Conservation (phyloP, 257 asterid genomes). For the Solanum verrucosum region DNA sequence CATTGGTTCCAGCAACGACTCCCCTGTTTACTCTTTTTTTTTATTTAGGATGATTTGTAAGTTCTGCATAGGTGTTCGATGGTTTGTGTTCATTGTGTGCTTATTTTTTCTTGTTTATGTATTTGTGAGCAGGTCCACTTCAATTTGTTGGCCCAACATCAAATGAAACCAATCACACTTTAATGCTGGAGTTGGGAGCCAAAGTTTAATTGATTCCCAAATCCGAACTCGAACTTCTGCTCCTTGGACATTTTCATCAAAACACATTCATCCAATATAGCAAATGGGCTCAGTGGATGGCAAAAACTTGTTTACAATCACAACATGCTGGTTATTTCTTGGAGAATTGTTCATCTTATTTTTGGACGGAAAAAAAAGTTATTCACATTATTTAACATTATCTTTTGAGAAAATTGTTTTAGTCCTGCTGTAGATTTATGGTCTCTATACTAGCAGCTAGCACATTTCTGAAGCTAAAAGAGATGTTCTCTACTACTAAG, state of each 20-base stretch:
- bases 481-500: neutral
- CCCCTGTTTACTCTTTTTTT: neutral
- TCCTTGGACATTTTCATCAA: neutral
- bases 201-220: conserved; percentile 15
- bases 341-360: neutral
- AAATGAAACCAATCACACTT: conserved; percentile 61
- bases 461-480: neutral
- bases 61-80: neutral
- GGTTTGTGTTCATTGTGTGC: neutral
- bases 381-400: neutral
- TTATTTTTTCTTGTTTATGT: neutral
- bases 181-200: conserved; percentile 68
- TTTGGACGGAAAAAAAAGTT: neutral
- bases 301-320: neutral
- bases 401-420: neutral
- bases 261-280: neutral
- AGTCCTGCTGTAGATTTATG: neutral
- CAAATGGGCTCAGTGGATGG: neutral
- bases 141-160: conserved; percentile 80
- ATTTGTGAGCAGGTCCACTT: conserved; percentile 58
- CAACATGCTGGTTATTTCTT: neutral
- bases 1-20: neutral
- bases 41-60: neutral
- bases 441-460: neutral
- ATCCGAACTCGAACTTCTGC: neutral